These are phyloP conservation scores for Hanseniaspora vineae DNA, from an alignment of 805 yeast species.

Conservation along the genomic window DNA sequence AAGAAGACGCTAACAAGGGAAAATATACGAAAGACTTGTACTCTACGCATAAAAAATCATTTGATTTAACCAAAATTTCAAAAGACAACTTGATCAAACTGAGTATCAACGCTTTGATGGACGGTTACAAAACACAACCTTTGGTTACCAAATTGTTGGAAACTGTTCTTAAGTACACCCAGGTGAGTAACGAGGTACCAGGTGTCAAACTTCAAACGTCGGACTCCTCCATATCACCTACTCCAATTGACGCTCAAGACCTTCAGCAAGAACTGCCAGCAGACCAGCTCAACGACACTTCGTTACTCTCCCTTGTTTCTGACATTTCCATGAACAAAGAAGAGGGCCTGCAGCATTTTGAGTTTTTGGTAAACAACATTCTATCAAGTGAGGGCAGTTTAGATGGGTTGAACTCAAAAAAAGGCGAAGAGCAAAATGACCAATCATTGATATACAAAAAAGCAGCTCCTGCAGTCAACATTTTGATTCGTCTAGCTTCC, in stretches of 20 bases:
- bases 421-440: too few species aligned
- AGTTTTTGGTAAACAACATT: neutral
- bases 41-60: constrained; percentile 7
- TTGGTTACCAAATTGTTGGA: constrained; percentile 1
- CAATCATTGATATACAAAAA: constrained; percentile 30
- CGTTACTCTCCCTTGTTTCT: neutral
- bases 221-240: too few species aligned
- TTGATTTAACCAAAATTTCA: constrained; percentile 56
- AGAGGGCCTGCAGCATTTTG: neutral
- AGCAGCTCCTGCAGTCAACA: constrained; percentile 24
- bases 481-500: constrained; percentile 67
- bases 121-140: constrained; percentile 5
- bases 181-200: neutral
- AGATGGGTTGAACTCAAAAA: neutral
- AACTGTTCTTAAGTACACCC: neutral
- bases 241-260: too few species aligned
- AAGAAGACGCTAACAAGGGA: constrained; percentile 1
- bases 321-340: neutral
- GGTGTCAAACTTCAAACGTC: neutral
- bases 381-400: too few species aligned
- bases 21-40: neutral
- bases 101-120: constrained; percentile 46
- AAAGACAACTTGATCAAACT: constrained; percentile 45
- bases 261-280: too few species aligned
- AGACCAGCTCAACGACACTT: neutral